Conservation (phyloP, 805 yeast genomes). For the Scheffersomyces ergatensis region DNA sequence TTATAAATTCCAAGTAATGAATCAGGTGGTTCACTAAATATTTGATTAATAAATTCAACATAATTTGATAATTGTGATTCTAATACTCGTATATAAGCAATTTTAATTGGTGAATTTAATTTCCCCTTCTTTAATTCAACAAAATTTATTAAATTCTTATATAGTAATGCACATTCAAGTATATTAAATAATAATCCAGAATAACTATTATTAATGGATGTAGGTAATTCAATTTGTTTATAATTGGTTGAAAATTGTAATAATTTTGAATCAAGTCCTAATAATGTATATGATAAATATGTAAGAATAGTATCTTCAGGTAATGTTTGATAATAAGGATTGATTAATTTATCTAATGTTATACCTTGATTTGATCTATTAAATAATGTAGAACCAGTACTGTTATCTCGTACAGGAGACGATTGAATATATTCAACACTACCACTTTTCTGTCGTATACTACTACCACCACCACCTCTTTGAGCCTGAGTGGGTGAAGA, state of each 20-base stretch:
- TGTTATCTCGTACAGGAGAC: not conserved
- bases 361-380: not conserved
- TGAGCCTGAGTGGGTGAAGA: not conserved
- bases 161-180: conserved; percentile 73
- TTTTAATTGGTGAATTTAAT: conserved; percentile 51
- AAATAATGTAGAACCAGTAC: not conserved
- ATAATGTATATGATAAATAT: conserved; percentile 50
- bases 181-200: conserved; percentile 54
- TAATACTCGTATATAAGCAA: conserved; percentile 56
- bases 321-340: conserved; percentile 29
- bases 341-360: conserved; percentile 8
- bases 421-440: not conserved
- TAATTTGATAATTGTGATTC: conserved; percentile 36
- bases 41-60: conserved; percentile 29
- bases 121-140: conserved; percentile 25
- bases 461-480: not conserved
- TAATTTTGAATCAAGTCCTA: conserved; percentile 62
- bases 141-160: conserved; percentile 39
- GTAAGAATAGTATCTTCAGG: conserved; percentile 36
- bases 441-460: too few species aligned
- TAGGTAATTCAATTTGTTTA: conserved; percentile 42
- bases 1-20: conserved; percentile 36
- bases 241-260: conserved; percentile 41
- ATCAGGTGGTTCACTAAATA: conserved; percentile 24
- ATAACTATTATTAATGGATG: conserved; percentile 51